These are phyloP conservation scores for Arthrobotrys iridis DNA, from an alignment of 2,329 filamentous ascomycete genomes.

Conservation along the genomic window DNA sequence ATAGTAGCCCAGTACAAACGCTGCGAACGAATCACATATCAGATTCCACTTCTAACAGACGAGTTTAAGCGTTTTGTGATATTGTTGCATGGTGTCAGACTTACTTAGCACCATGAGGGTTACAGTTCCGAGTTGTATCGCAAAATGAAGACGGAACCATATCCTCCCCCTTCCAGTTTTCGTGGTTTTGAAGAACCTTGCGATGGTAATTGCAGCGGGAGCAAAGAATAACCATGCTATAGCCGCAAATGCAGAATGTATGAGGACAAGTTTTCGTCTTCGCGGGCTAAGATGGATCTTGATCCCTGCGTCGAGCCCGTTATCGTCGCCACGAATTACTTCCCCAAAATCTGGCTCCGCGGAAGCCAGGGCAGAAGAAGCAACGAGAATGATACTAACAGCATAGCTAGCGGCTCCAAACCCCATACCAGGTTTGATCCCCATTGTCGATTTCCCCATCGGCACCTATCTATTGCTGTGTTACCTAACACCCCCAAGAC, in stretches of 20 bases:
- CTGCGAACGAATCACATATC: conserved; percentile 18
- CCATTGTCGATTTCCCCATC: neutral
- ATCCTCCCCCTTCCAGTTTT: conserved; percentile 25
- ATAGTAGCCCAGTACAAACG: conserved; percentile 43
- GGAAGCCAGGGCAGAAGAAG: neutral
- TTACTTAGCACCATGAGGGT: conserved; percentile 41
- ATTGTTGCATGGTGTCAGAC: conserved; percentile 11
- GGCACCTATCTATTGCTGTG: neutral
- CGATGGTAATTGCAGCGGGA: conserved; percentile 35
- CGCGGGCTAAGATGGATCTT: conserved; percentile 16
- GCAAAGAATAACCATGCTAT: conserved; percentile 39
- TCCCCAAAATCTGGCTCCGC: conserved; percentile 29
- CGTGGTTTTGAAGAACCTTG: conserved; percentile 42
- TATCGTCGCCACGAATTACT: conserved; percentile 33
- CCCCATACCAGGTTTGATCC: neutral
- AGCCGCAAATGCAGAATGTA: conserved; percentile 32
- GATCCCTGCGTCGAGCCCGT: conserved; percentile 30
- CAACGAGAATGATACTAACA: neutral
- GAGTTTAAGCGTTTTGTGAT: neutral
- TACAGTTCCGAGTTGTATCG: conserved; percentile 31
- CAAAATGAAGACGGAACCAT: conserved; percentile 48
- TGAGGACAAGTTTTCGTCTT: conserved; percentile 27
- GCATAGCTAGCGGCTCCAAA: neutral
- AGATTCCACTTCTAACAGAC: neutral
- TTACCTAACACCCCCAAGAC: neutral